These are phyloP conservation scores for Cladosporium austrohemisphaericum DNA, from an alignment of 2,329 filamentous ascomycete genomes.

Conservation along the genomic window DNA sequence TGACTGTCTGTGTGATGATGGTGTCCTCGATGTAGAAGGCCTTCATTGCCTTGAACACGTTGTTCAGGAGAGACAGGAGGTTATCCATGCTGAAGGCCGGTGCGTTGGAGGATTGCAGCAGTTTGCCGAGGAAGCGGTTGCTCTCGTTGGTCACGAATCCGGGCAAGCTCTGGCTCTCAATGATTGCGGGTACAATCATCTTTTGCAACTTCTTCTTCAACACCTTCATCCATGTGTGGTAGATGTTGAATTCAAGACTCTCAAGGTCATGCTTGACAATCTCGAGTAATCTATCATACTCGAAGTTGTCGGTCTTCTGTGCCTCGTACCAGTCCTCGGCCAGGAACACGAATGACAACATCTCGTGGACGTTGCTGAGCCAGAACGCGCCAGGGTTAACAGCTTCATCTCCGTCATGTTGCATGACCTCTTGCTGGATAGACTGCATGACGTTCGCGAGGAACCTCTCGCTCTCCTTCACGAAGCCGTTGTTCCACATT, in stretches of 20 bases:
- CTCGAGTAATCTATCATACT: slow-evolving; percentile 94
- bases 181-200: slow-evolving; percentile 99
- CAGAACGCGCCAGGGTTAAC: slow-evolving; percentile 98
- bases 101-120: slow-evolving; percentile 81
- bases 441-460: slow-evolving; percentile 99
- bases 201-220: slow-evolving; percentile 98
- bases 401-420: slow-evolving; percentile 93
- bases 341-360: slow-evolving; percentile 98
- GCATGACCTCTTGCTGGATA: slow-evolving; percentile 99
- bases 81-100: slow-evolving; percentile 99
- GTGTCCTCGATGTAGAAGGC: slow-evolving; percentile 95
- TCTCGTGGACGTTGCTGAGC: slow-evolving; percentile 98
- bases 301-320: slow-evolving; percentile 98
- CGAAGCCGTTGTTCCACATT: slow-evolving; percentile 99
- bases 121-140: slow-evolving; percentile 95
- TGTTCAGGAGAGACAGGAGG: slow-evolving; percentile 89
- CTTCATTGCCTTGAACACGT: slow-evolving; percentile 98
- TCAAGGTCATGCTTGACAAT: slow-evolving; percentile 99
- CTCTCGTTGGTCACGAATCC: slow-evolving; percentile 98
- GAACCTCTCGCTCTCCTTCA: slow-evolving; percentile 98
- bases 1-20: slow-evolving; percentile 93
- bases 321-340: slow-evolving; percentile 99
- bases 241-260: slow-evolving; percentile 98
- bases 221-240: slow-evolving; percentile 99
- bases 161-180: slow-evolving; percentile 95